These are phyloP conservation scores for Rubia occidens DNA, from an alignment of 305 asterid genomes.

Conservation along the genomic window DNA sequence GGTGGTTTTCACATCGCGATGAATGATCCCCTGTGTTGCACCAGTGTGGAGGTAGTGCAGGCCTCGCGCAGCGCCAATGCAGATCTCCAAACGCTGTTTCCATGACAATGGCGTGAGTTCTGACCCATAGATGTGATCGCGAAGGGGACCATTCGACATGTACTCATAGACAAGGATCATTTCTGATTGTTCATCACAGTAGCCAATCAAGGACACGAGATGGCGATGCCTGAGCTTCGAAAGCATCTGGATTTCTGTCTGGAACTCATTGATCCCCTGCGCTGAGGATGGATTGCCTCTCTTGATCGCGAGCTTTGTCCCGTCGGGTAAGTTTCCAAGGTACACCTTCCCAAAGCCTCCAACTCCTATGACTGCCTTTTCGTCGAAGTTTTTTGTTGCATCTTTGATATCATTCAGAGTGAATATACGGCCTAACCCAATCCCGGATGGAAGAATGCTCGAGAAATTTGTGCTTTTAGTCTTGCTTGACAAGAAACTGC, in stretches of 20 bases:
- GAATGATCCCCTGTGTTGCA: slow-evolving; percentile 76
- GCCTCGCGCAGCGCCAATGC: slow-evolving; percentile 86
- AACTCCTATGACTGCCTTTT: slow-evolving; percentile 58
- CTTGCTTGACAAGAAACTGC: slow-evolving; percentile 66
- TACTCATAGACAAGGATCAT: slow-evolving; percentile 89
- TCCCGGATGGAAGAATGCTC: slow-evolving; percentile 41
- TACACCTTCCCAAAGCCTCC: slow-evolving; percentile 92
- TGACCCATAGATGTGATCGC: slow-evolving; percentile 74
- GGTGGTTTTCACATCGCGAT: slow-evolving; percentile 88
- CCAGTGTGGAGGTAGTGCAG: slow-evolving; percentile 90
- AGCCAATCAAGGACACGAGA: slow-evolving; percentile 82
- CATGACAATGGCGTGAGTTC: slow-evolving; percentile 46
- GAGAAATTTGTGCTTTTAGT: slow-evolving; percentile 49
- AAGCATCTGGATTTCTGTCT: slow-evolving; percentile 65
- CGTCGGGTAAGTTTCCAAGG: slow-evolving; percentile 49
- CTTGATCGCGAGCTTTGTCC: slow-evolving; percentile 68
- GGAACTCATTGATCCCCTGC: slow-evolving; percentile 84
- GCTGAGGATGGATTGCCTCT: slow-evolving; percentile 80
- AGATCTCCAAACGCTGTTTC: slow-evolving; percentile 75
- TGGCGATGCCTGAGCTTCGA: slow-evolving; percentile 84
- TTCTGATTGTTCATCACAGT: slow-evolving; percentile 77
- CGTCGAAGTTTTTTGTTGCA: slow-evolving; percentile 73
- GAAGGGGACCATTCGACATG: slow-evolving; percentile 76
- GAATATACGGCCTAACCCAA: slow-evolving; percentile 54
- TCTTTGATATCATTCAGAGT: slow-evolving; percentile 48